Evolutionary conservation across 192 early-diverging fungal genomes (phyloP).

Genomic region (Lunasporangiospora selenospora): DNA sequence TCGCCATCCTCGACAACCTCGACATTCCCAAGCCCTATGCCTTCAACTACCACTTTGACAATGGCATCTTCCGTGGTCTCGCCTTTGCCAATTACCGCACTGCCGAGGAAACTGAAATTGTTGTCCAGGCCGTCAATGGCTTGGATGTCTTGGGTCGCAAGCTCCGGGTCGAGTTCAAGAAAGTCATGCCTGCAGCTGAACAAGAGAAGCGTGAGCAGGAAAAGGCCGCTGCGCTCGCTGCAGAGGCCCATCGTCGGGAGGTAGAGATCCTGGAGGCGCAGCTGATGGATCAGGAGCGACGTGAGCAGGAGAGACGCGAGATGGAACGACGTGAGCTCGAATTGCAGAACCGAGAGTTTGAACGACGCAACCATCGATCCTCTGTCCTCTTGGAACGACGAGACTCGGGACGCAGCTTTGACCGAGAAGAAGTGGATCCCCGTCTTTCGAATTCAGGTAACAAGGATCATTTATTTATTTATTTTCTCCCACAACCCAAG

Average conservation of each 20-base stretch:
- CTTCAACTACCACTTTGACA: slow-evolving; percentile 80
- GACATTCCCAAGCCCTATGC: slow-evolving; percentile 71
- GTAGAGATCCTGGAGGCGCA: slow-evolving; percentile 18
- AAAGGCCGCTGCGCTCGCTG: too few species aligned
- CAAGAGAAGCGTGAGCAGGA: slow-evolving; percentile 52
- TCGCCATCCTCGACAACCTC: slow-evolving; percentile 61
- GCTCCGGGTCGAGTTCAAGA: slow-evolving; percentile 77
- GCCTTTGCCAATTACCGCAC: slow-evolving; percentile 78
- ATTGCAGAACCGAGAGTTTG: slow-evolving; percentile 35
- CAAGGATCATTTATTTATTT: too few species aligned
- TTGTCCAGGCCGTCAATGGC: slow-evolving; percentile 67
- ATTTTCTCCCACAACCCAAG: too few species aligned
- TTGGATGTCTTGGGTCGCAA: slow-evolving; percentile 68
- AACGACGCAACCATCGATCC: slow-evolving; percentile 24
- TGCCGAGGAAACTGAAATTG: slow-evolving; percentile 69
- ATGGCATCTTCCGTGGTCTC: slow-evolving; percentile 72
- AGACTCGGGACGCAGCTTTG: slow-evolving; percentile 41
- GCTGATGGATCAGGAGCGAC: not conserved
- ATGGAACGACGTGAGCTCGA: slow-evolving; percentile 40
- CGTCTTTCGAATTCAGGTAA: too few species aligned
- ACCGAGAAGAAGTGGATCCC: slow-evolving; percentile 26
- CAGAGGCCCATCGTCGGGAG: slow-evolving; percentile 30
- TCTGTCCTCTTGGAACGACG: slow-evolving; percentile 34
- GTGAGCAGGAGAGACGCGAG: too few species aligned
- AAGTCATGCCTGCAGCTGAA: slow-evolving; percentile 59